Base-by-base conservation (phyloP, 2,329 filamentous ascomycete genomes). In the Blastomyces percursus region DNA sequence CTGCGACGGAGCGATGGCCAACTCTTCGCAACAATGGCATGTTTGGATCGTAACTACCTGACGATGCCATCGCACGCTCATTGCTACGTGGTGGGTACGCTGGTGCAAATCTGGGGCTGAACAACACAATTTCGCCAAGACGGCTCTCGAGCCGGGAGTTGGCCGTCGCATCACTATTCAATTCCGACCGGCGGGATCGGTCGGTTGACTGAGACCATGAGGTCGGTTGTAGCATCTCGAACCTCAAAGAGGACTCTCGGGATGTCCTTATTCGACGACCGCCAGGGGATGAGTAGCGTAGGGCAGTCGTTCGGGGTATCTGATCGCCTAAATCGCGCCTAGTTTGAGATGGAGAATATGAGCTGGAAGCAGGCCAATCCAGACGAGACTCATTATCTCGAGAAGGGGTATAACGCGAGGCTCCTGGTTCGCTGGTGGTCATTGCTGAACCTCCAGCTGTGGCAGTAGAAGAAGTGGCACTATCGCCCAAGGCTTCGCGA, bases 51-150 rank as follows among this genome's bases (percentile, higher is more conserved):
- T 62, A 54, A 16, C 64, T 61, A 19, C 72, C 71, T 24, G 46
- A 56, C 12, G 59, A 12, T 56, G 54, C 56, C 35, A 56, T 24
- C 58, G 40, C n/a, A 40, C 11, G 52, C n/a, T 44, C 32, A 24
- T 62, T 38, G 32, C 55, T 59, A 19, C 21, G 38, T 40, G 61
- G 11, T 11, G 65, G 66, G 62, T 69, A 68, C 7, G 78, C 78
- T 51, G 78, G 77, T 38, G 78, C 76, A 68, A 79, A 80, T 58
- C 75, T 71, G 9, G 77, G 75, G 3, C 76, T 78, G 42, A 75
- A 72, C 35, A 72, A 71, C 8, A 68, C 38, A 14, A 52, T 67
- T 12, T 67, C 27, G 69, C 65, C 12, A 40, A 46, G 21, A 27
- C 40, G 42, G 52, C 67, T 19, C 69, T 65, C 14, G 21, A 46